These are phyloP conservation scores for Scheffersomyces cryptocercus DNA, from an alignment of 1,139 yeast genomes.

Conservation along the genomic window DNA sequence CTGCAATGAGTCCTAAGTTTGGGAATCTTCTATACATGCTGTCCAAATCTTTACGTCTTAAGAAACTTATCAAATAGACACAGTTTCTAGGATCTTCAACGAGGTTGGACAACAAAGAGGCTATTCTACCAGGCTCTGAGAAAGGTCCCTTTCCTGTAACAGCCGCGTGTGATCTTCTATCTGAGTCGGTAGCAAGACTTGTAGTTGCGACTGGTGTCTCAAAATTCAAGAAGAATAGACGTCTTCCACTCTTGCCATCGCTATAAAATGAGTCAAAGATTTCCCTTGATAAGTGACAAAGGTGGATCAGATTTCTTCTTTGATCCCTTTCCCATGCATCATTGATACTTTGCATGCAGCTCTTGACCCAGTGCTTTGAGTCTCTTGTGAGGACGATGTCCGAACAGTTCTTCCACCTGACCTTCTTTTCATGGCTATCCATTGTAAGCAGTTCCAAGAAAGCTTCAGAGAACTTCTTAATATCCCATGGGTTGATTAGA, in stretches of 20 bases:
- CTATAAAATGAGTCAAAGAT: conserved; percentile 40
- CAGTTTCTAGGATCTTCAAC: conserved; percentile 52
- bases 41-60: conserved; percentile 64
- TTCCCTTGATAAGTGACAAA: conserved; percentile 26
- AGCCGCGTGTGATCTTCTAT: conserved; percentile 7
- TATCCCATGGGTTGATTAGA: conserved; percentile 90
- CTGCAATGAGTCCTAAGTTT: conserved; percentile 81
- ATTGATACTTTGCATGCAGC: conserved; percentile 56
- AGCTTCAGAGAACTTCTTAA: conserved; percentile 59
- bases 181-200: conserved; percentile 14
- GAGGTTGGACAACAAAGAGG: conserved; percentile 50
- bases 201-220: conserved; percentile 42
- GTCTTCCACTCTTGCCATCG: conserved; percentile 32
- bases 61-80: conserved; percentile 71
- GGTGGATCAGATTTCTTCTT: conserved; percentile 24
- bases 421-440: conserved; percentile 54
- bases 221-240: conserved; percentile 57
- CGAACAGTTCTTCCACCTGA: conserved; percentile 64
- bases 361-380: conserved; percentile 71
- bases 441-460: conserved; percentile 66
- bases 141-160: conserved; percentile 27
- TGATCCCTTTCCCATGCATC: conserved; percentile 65
- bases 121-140: conserved; percentile 50
- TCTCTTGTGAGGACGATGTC: conserved; percentile 64
- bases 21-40: conserved; percentile 67